These are phyloP conservation scores for Lentinula edodes DNA, from an alignment of 768 basidiomycete species.

Conservation along the genomic window DNA sequence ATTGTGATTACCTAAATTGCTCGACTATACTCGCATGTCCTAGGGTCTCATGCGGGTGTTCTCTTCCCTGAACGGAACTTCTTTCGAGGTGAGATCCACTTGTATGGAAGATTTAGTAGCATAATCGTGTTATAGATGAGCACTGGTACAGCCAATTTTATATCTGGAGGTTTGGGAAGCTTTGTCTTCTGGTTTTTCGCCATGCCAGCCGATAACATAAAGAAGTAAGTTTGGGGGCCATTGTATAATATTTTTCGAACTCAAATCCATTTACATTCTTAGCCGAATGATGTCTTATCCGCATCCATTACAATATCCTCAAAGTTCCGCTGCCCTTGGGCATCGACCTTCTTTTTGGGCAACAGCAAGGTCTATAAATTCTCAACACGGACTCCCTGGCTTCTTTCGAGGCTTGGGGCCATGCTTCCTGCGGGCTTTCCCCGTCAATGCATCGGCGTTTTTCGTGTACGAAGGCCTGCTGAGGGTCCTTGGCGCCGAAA, in stretches of 20 bases:
- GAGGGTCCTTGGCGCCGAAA: conserved; percentile 58
- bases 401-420: conserved; percentile 67
- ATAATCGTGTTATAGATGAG: conserved; percentile 38
- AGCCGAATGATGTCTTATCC: conserved; percentile 67
- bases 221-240: conserved; percentile 50
- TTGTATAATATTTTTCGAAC: conserved; percentile 2
- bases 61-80: conserved; percentile 15
- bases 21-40: conserved; percentile 6
- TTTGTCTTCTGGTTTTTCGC: conserved; percentile 66
- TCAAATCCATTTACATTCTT: conserved; percentile 1
- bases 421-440: conserved; percentile 67
- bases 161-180: conserved; percentile 58
- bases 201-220: conserved; percentile 76
- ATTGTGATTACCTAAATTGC: conserved; percentile 11
- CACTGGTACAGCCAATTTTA: conserved; percentile 55
- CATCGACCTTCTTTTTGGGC: conserved; percentile 38
- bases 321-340: conserved; percentile 17
- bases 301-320: conserved; percentile 37
- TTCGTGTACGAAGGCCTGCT: conserved; percentile 78
- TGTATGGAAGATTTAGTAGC: background rate
- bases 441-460: conserved; percentile 72
- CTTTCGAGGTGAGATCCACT: background rate
- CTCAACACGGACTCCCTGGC: conserved; percentile 45
- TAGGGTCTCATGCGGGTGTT: conserved; percentile 61
- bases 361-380: conserved; percentile 49